Conservation (phyloP, 805 yeast genomes). For the Sugiyamaella qingdaonensis region DNA sequence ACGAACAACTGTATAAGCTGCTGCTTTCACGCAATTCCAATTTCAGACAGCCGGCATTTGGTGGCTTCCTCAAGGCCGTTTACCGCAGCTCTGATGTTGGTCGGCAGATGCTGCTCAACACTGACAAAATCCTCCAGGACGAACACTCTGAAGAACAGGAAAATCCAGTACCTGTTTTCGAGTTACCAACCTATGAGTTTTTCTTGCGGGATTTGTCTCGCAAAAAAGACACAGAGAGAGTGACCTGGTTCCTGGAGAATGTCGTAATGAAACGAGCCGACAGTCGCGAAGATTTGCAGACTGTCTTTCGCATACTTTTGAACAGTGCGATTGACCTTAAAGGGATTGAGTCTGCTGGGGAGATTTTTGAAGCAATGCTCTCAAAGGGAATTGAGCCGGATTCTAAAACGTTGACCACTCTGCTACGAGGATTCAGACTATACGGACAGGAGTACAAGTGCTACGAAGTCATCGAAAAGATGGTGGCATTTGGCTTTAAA, state of each 20-base stretch:
- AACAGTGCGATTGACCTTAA: conserved; percentile 25
- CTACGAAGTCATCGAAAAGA: conserved; percentile 21
- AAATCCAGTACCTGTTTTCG: conserved; percentile 6
- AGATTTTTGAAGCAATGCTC: conserved; percentile 21
- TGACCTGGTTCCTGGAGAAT: conserved; percentile 16
- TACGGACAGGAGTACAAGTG: conserved; percentile 28
- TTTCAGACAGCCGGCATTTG: conserved; percentile 1
- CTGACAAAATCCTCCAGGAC: conserved; percentile 4
- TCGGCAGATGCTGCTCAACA: conserved; percentile 6
- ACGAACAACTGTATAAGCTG: conserved; percentile 13
- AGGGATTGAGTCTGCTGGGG: conserved; percentile 24
- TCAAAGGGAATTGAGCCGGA: conserved; percentile 21
- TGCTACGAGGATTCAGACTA: conserved; percentile 28
- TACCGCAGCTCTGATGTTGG: conserved; percentile 14
- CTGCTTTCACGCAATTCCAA: conserved; percentile 12
- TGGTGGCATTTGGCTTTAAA: conserved; percentile 13
- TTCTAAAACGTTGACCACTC: conserved; percentile 16
- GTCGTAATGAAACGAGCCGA: conserved; percentile 2
- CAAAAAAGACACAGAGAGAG: conserved; percentile 9
- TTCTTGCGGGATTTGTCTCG: conserved; percentile 10
- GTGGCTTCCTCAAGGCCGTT: conserved; percentile 6
- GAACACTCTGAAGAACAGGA: not conserved
- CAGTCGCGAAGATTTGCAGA: not conserved
- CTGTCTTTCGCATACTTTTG: conserved; percentile 17
- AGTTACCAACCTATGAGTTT: conserved; percentile 7